Base-by-base conservation (phyloP, 441 rosid species). In the Macaranga tanarius region DNA sequence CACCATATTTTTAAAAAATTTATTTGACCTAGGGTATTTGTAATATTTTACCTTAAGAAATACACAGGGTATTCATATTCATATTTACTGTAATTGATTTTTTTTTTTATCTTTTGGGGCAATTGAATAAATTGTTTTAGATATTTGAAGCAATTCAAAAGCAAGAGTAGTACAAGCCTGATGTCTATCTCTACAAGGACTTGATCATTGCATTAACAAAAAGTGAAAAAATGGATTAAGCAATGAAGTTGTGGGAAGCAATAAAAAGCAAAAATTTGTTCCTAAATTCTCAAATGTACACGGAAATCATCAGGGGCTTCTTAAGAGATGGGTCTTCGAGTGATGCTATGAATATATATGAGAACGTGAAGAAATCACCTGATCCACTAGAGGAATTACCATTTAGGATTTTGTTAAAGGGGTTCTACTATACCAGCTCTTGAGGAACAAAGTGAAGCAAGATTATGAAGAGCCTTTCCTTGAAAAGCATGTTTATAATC, bases 331-430 rank as follows among this genome's bases (percentile, higher is more conserved):
- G 99, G 9, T 95, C 96, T 62, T 97, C 98, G 0, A 90, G 92
- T 0, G 99, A 91, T 85, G 99, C 99, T 25, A 91, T 92, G 98
- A 95, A 95, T 76, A 81, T 95, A 60, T 95, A 92, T 5, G 99
- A 95, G 76, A 97, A 92, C 88, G 92, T 95, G 99, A 77, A 91
- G 83, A 85, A 88, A 78, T 88, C 98, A 54, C 99, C 98, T 0
- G 98, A 95, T 74, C 99, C 99, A 5, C 97, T 97, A 0, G 95
- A 89, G 56, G 99, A 95, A 85, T 79, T 90, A 83, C 98, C 98
- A 0, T 95, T 95, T 80, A 90, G 98, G 81, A 86, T 91, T 79
- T 66, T 95, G 84, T 80, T 95, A 63, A 95, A 91, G 67, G 99
- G 98, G 96, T 95, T 70, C 69, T 92, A 22, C 98, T 97, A 0